phyloP scores from a whole-genome alignment of 768 basidiomycete species.

The Leccinum incarnatum region DNA sequence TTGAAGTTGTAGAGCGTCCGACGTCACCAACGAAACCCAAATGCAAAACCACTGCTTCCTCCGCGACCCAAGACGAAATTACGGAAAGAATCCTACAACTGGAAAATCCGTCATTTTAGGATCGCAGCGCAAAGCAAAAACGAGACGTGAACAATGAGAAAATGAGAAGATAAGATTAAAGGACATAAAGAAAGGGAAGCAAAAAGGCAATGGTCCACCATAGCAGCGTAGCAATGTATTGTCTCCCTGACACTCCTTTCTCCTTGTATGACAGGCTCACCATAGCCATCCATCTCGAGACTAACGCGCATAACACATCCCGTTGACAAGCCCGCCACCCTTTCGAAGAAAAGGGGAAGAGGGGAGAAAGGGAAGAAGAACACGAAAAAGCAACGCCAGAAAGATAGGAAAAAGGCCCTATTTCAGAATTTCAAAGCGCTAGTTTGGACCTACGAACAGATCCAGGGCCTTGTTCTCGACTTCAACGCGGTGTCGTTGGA shows the following conservation, averaged over 20 bases:
- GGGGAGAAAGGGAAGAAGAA: not conserved
- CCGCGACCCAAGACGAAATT: not conserved
- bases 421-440: not conserved
- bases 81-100: not conserved
- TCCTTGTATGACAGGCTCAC: not conserved
- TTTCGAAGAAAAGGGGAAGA: not conserved
- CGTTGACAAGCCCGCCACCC: not conserved
- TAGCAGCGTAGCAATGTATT: not conserved
- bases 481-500: constrained; percentile 25
- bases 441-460: constrained; percentile 22
- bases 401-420: not conserved
- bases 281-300: not conserved
- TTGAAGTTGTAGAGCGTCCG: not conserved
- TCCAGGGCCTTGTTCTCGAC: constrained; percentile 26
- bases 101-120: not conserved
- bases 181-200: not conserved
- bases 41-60: not conserved
- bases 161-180: not conserved
- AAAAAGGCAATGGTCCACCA: not conserved
- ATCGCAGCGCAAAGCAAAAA: not conserved
- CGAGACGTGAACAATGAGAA: not conserved
- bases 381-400: not conserved
- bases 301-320: not conserved
- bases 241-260: not conserved
- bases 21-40: not conserved